A percentile compares a stretch with the other conserved stretches of the same genome.
These are phyloP conservation scores for Cystobasidium tubakii DNA, from an alignment of 768 basidiomycete species.

Conservation along the genomic window DNA sequence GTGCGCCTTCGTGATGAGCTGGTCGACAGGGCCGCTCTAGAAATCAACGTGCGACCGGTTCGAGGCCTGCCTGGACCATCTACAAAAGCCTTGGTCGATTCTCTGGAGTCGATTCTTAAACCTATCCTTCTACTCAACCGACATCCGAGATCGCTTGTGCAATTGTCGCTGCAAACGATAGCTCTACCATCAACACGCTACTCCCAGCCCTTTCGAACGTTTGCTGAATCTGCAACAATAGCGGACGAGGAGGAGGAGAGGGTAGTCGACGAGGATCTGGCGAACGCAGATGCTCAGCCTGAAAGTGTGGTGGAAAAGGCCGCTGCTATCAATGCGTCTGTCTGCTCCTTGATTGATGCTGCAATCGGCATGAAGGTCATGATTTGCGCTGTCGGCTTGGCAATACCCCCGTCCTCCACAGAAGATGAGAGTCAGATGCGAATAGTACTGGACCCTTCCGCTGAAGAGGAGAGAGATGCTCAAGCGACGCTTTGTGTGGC, in stretches of 20 bases:
- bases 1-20: conserved; percentile 51
- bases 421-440: not conserved
- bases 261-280: not conserved
- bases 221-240: not conserved
- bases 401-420: conserved; percentile 29
- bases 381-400: conserved; percentile 45
- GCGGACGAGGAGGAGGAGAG: conserved; percentile 28
- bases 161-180: conserved; percentile 51
- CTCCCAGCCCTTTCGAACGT: conserved; percentile 36
- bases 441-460: conserved; percentile 48
- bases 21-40: conserved; percentile 50
- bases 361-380: conserved; percentile 48
- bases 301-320: conserved; percentile 43
- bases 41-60: conserved; percentile 50
- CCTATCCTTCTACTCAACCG: conserved; percentile 49
- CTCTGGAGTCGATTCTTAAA: conserved; percentile 46
- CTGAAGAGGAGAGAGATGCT: conserved; percentile 47
- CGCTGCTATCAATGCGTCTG: conserved; percentile 49
- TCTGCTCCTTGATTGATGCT: conserved; percentile 48
- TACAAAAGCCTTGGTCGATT: conserved; percentile 47
- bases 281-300: not conserved
- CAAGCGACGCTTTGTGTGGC: conserved; percentile 38
- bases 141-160: conserved; percentile 51
- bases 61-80: conserved; percentile 50
- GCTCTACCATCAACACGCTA: conserved; percentile 43